Conservation (phyloP, 164 flowering plant species). For the Piper longum region DNA sequence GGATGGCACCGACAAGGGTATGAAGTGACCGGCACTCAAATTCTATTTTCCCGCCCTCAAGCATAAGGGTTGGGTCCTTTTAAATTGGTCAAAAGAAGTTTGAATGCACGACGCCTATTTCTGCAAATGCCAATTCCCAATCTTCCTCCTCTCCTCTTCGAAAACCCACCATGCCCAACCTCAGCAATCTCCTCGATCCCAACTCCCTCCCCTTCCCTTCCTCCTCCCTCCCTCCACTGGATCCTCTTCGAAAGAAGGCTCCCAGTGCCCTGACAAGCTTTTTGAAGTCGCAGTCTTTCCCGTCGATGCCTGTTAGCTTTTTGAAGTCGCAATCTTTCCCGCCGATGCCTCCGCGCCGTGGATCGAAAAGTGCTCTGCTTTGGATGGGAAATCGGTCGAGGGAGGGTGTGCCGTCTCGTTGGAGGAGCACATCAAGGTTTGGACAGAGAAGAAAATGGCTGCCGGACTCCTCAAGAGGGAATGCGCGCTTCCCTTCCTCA, state of each 20-base stretch:
- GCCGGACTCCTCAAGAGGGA: slow-evolving; percentile 15
- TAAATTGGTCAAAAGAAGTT: neutral
- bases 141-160: neutral
- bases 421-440: slow-evolving; percentile 14
- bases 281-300: no score
- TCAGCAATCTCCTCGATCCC: slow-evolving; percentile 18
- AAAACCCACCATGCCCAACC: slow-evolving; percentile 13
- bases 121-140: neutral
- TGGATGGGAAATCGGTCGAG: slow-evolving; percentile 3
- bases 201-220: slow-evolving; percentile 1
- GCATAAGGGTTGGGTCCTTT: neutral
- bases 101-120: neutral
- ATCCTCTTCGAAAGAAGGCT: no score
- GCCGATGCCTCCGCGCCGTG: slow-evolving; percentile 6
- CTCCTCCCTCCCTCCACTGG: slow-evolving; percentile 7
- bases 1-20: no score
- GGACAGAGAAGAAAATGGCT: slow-evolving; percentile 16
- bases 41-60: slow-evolving; percentile 4
- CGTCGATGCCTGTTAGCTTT: no score
- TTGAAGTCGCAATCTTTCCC: no score
- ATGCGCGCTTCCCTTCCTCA: slow-evolving; percentile 22
- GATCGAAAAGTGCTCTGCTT: slow-evolving; percentile 2
- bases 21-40: neutral
- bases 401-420: slow-evolving; percentile 9
- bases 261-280: slow-evolving; percentile 1